Evolutionary conservation across 2,329 filamentous ascomycete genomes (phyloP).

Genomic region (Dactylella cylindrospora): DNA sequence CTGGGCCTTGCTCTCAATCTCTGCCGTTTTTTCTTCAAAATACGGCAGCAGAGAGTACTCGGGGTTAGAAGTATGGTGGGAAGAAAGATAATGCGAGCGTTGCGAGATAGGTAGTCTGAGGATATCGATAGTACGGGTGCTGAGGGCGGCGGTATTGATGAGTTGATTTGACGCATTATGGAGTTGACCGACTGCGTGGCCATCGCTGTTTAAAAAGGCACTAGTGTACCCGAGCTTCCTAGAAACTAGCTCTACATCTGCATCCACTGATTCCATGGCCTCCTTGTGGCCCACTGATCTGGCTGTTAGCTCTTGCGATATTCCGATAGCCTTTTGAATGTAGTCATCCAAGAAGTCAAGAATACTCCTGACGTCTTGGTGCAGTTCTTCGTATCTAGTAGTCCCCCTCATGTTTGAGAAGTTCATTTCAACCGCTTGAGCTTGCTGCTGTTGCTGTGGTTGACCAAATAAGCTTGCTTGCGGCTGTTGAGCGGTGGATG

Average conservation of each 20-base stretch:
- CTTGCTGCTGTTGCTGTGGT: constrained; percentile 22
- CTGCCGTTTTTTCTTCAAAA: constrained; percentile 57
- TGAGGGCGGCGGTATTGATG: constrained; percentile 47
- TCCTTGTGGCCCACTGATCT: constrained; percentile 66
- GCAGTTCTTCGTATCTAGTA: constrained; percentile 87
- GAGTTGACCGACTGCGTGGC: constrained; percentile 44
- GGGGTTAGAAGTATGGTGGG: constrained; percentile 46
- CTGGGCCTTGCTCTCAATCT: constrained; percentile 55
- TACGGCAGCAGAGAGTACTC: constrained; percentile 55
- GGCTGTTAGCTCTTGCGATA: constrained; percentile 73
- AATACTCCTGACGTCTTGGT: constrained; percentile 74
- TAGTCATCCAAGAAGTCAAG: constrained; percentile 76
- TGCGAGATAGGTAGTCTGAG: constrained; percentile 48
- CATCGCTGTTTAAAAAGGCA: constrained; percentile 47
- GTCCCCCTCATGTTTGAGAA: constrained; percentile 76
- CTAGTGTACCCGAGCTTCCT: constrained; percentile 48
- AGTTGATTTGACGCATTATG: constrained; percentile 46
- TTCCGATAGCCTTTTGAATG: constrained; percentile 76
- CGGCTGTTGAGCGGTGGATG: constrained; percentile 21
- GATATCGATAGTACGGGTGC: constrained; percentile 48
- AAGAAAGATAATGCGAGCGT: constrained; percentile 47
- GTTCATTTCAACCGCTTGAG: constrained; percentile 60
- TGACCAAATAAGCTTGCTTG: constrained; percentile 30
- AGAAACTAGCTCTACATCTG: constrained; percentile 66
- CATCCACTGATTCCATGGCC: constrained; percentile 65